These are phyloP conservation scores for Plasmodium billcollinsi DNA, from an alignment of 169 alveolate genomes.

Conservation along the genomic window DNA sequence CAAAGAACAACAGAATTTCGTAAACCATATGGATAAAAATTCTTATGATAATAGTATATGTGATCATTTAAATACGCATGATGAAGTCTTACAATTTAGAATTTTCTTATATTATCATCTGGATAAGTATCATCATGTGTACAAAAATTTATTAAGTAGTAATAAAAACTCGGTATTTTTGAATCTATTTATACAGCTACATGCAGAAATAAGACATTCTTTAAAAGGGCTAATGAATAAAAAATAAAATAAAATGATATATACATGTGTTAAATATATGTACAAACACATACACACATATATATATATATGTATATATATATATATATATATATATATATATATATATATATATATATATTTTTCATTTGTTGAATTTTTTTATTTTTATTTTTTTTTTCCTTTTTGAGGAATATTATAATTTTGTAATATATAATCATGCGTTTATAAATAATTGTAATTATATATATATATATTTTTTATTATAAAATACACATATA, in stretches of 20 bases:
- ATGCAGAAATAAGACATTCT: slow-evolving; percentile 36
- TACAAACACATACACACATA: neutral
- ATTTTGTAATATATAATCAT: too few relatives aligned
- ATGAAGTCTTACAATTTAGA: slow-evolving; percentile 32
- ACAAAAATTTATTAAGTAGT: slow-evolving; percentile 37
- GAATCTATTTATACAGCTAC: slow-evolving; percentile 29
- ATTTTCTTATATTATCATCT: slow-evolving; percentile 52
- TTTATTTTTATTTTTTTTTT: too few relatives aligned
- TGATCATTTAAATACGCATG: neutral
- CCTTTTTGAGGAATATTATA: too few relatives aligned
- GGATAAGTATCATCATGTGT: slow-evolving; percentile 49
- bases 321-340: too few relatives aligned
- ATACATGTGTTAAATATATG: neutral
- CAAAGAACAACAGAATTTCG: neutral
- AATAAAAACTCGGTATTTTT: slow-evolving; percentile 24
- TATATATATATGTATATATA: neutral
- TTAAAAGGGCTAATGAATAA: slow-evolving; percentile 10
- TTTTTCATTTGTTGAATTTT: too few relatives aligned
- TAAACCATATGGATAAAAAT: neutral
- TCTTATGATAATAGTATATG: neutral
- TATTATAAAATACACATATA: too few relatives aligned
- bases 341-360: too few relatives aligned
- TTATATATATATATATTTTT: too few relatives aligned
- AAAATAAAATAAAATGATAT: neutral
- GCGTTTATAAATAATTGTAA: too few relatives aligned